Evolutionary conservation across 1,284 basidiomycete genomes (phyloP).

Genomic region (Malassezia nana): DNA sequence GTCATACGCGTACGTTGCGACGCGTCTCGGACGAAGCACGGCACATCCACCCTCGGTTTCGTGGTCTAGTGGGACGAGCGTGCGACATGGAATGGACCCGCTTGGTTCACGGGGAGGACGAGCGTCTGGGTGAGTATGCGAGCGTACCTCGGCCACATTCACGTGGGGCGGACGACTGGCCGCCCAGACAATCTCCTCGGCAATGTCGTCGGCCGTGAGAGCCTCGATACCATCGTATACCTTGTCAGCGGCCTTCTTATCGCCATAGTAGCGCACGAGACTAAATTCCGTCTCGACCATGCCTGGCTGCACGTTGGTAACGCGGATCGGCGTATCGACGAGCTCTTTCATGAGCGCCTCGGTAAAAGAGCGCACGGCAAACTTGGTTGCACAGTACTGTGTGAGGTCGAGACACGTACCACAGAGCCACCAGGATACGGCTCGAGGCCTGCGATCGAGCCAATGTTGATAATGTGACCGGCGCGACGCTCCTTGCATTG

Average conservation of each 20-base stretch:
- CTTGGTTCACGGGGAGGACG: conserved; percentile 41
- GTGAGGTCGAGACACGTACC: background rate
- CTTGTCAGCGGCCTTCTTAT: conserved; percentile 29
- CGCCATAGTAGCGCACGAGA: conserved; percentile 31
- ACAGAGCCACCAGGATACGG: conserved; percentile 58
- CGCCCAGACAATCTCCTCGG: conserved; percentile 95
- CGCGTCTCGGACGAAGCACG: background rate
- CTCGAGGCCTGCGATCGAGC: conserved; percentile 83
- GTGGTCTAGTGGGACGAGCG: background rate
- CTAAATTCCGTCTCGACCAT: conserved; percentile 66
- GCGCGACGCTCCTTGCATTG: conserved; percentile 70
- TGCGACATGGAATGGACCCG: conserved; percentile 32
- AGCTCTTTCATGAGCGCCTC: conserved; percentile 70
- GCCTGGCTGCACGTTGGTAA: conserved; percentile 53
- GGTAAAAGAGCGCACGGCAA: conserved; percentile 80
- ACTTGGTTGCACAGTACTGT: conserved; percentile 57
- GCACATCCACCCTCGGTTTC: background rate
- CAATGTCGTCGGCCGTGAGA: conserved; percentile 50
- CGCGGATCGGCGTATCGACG: conserved; percentile 61
- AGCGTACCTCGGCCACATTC: conserved; percentile 36
- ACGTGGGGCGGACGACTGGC: conserved; percentile 58
- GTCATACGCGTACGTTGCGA: background rate
- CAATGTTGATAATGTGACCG: conserved; percentile 91
- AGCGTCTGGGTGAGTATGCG: background rate
- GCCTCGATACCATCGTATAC: conserved; percentile 44